Percentiles rank a stretch among this genome's conserved stretches.
Conservation (phyloP, 129 eudicot species). For the Logfia minima region DNA sequence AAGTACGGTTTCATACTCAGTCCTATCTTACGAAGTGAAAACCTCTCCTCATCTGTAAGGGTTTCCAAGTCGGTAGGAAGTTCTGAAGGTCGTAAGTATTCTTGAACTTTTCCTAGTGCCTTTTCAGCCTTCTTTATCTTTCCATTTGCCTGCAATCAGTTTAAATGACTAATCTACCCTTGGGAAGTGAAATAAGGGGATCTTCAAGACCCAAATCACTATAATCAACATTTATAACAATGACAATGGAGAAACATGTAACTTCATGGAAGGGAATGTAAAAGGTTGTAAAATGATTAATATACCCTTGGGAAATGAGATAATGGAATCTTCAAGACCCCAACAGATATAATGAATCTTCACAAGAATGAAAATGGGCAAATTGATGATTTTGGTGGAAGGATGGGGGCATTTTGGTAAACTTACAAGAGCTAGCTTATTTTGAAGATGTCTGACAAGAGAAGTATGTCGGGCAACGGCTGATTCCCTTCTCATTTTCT, state of each 20-base stretch:
- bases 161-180: constrained; percentile 17
- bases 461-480: constrained; percentile 78
- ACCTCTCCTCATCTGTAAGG: constrained; percentile 80
- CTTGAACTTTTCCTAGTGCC: constrained; percentile 66
- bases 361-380: constrained; percentile 11
- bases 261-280: constrained; percentile 1
- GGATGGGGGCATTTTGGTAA: not conserved
- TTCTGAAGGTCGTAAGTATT: constrained; percentile 54
- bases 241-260: not conserved
- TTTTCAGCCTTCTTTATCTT: constrained; percentile 72
- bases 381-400: not conserved
- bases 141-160: constrained; percentile 60
- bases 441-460: constrained; percentile 64
- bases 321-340: not conserved
- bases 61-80: constrained; percentile 85
- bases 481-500: constrained; percentile 68
- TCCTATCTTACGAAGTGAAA: constrained; percentile 85
- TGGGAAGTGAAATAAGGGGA: not conserved
- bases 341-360: not conserved
- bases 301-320: not conserved
- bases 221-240: not conserved
- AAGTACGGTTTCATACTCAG: constrained; percentile 90
- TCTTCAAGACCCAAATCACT: constrained; percentile 3
- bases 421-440: constrained; percentile 73
- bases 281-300: not conserved